Evolutionary conservation across 2,329 filamentous ascomycete species (phyloP), one percentile per base, ranked within the genome.

Genomic region (Nemania bipapillata): DNA sequence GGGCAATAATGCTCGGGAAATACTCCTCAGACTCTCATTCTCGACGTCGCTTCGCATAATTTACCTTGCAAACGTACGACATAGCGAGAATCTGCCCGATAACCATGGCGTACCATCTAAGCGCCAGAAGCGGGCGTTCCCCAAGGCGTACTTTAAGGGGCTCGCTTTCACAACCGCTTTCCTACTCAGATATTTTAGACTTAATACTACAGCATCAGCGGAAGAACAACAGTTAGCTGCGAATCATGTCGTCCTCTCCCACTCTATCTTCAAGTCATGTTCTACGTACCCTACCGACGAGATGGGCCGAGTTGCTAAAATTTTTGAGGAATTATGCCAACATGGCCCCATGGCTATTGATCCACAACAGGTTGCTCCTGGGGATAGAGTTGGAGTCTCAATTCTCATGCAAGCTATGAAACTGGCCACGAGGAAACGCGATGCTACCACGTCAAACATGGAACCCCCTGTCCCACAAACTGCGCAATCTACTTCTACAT

Each of bases 111-210:
- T 74, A 9, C 68, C 69, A 9, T 56, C 64, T 11, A 35, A 54
- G 9, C 70, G 72, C 22, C 68, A 71, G 37, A 70, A 73, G 26
- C 59, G 67, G 42, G 68, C 73, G 20, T 55, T 76, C 5, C 72
- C 72, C 11, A 78, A 78, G 63, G 70, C 75, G 37, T 74, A 77
- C 52, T 77, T 72, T 65, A 68, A 71, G 26, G 72, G 72, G 9
- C 66, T 78, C 9, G 75, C 74, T 5, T 78, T 78, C 60, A 75
- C 76, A 17, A 76, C 76, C 11, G 75, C 77, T 11, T 78, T 78
- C 66, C 73, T 78, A 3, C 72, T 78, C n/a, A 69, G 72, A 20
- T 78, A 77, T 62, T 78, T 77, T 54, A 74, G 70, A 45, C 69
- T 74, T 17, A 75, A 75, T 61, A 70, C 66, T 40, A 58, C 56